These are phyloP conservation scores for Mimosa bimucronata DNA, from an alignment of 306 rosid genomes.

Conservation along the genomic window DNA sequence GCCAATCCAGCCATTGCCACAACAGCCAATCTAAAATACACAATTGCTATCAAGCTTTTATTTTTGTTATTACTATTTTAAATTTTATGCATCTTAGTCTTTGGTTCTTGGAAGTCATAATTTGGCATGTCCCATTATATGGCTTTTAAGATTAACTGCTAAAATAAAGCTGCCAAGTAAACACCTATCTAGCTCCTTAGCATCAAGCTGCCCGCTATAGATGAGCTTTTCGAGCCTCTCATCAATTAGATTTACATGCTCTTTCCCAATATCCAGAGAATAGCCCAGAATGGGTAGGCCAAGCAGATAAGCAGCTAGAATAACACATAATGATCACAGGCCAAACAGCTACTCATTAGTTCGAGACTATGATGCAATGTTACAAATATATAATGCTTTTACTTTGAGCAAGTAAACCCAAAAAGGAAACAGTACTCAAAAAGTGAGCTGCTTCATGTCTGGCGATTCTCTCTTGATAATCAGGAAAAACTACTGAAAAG, in stretches of 20 bases:
- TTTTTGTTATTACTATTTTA: not conserved
- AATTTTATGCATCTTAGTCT: constrained; percentile 12
- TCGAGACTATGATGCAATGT: constrained; percentile 14
- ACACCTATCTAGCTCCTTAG: constrained; percentile 83
- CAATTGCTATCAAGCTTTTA: not conserved
- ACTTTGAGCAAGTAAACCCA: constrained; percentile 3
- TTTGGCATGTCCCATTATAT: not conserved
- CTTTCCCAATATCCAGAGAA: constrained; percentile 93
- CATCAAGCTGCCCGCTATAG: constrained; percentile 89
- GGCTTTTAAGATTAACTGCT: constrained; percentile 11
- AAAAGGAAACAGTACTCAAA: constrained; percentile 51
- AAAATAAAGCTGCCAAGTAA: not conserved
- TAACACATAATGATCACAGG: constrained; percentile 13
- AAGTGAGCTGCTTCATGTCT: constrained; percentile 98
- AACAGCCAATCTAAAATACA: constrained; percentile 67
- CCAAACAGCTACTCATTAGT: constrained; percentile 23
- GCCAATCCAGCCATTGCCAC: constrained; percentile 96
- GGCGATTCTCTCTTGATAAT: constrained; percentile 90
- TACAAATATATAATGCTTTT: constrained; percentile 14
- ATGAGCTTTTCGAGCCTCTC: constrained; percentile 81
- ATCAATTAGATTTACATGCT: constrained; percentile 92
- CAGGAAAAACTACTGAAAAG: constrained; percentile 86
- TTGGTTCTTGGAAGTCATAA: constrained; percentile 19
- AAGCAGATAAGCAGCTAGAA: constrained; percentile 78
- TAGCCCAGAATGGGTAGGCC: constrained; percentile 85